phyloP scores from a whole-genome alignment of 2,329 filamentous ascomycete genomes.

The Cryoendolithus antarcticus region DNA sequence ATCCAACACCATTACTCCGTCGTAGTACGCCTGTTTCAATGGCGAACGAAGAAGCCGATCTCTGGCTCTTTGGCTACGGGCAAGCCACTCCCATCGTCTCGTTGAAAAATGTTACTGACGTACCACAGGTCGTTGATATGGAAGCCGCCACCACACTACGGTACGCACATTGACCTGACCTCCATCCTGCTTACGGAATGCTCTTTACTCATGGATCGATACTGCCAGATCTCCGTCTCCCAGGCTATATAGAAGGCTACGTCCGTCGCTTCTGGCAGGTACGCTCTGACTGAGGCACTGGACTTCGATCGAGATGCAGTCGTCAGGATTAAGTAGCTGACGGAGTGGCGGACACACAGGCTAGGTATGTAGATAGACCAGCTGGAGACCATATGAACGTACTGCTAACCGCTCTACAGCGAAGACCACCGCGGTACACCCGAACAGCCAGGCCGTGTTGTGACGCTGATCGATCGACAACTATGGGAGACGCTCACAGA shows the following conservation, averaged over 20 bases:
- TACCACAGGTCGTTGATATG: conserved; percentile 73
- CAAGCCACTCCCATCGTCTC: conserved; percentile 28
- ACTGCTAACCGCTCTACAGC: conserved; percentile 35
- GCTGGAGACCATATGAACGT: conserved; percentile 11
- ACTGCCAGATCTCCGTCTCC: conserved; percentile 60
- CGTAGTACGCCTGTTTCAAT: not conserved
- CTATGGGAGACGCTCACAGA: conserved; percentile 68
- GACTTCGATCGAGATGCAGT: not conserved
- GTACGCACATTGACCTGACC: conserved; percentile 36
- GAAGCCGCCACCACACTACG: conserved; percentile 94
- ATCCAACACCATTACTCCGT: too few relatives aligned
- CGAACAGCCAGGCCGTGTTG: conserved; percentile 75
- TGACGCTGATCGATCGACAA: conserved; percentile 73
- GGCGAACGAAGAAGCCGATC: conserved; percentile 25
- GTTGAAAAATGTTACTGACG: conserved; percentile 4
- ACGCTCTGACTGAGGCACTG: conserved; percentile 25
- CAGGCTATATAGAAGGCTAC: conserved; percentile 86
- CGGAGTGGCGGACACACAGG: not conserved
- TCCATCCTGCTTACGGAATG: too few relatives aligned
- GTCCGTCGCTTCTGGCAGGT: conserved; percentile 98
- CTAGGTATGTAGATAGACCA: conserved; percentile 11
- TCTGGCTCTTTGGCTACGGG: conserved; percentile 98
- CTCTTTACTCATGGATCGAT: too few relatives aligned
- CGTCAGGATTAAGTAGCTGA: conserved; percentile 6
- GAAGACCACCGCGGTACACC: conserved; percentile 83